Conservation (phyloP, 2,329 filamentous ascomycete species). For the Dactylellina drechsleri region DNA sequence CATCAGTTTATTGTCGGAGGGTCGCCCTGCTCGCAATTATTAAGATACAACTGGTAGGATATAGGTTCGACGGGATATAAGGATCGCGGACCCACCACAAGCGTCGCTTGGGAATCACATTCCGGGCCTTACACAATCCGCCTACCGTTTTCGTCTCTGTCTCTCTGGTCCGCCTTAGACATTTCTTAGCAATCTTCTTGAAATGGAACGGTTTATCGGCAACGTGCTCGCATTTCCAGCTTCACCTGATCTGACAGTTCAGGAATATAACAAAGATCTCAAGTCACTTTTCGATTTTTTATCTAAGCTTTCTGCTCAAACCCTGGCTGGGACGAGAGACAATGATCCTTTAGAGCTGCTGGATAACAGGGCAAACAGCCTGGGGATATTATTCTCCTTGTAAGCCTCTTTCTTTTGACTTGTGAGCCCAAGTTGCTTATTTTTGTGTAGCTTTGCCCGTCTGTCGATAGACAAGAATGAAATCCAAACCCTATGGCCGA, state of each 20-base stretch:
- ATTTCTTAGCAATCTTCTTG: constrained; percentile 29
- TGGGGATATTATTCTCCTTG: constrained; percentile 58
- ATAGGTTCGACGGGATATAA: neutral
- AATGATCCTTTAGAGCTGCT: constrained; percentile 57
- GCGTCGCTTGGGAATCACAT: neutral
- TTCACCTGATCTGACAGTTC: constrained; percentile 54
- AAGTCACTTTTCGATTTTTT: constrained; percentile 55
- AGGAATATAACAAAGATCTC: constrained; percentile 57
- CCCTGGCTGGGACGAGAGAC: constrained; percentile 55
- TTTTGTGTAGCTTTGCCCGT: constrained; percentile 23
- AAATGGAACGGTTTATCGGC: constrained; percentile 58
- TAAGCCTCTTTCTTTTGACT: constrained; percentile 43
- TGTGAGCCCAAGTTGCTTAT: constrained; percentile 48
- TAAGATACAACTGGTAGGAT: neutral
- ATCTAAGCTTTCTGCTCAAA: constrained; percentile 55
- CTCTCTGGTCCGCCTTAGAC: constrained; percentile 6
- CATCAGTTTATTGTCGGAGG: too few species aligned
- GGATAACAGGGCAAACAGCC: constrained; percentile 57
- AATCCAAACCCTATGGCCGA: constrained; percentile 38
- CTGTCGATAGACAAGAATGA: constrained; percentile 43
- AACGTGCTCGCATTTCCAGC: constrained; percentile 56
- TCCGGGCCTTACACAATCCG: constrained; percentile 6
- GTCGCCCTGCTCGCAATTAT: neutral
- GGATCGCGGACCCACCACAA: constrained; percentile 7
- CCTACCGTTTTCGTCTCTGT: neutral